Evolutionary conservation across 805 yeast genomes (phyloP), one percentile per base, ranked within the genome.

Genomic region (Isabelozyma rhagii): DNA sequence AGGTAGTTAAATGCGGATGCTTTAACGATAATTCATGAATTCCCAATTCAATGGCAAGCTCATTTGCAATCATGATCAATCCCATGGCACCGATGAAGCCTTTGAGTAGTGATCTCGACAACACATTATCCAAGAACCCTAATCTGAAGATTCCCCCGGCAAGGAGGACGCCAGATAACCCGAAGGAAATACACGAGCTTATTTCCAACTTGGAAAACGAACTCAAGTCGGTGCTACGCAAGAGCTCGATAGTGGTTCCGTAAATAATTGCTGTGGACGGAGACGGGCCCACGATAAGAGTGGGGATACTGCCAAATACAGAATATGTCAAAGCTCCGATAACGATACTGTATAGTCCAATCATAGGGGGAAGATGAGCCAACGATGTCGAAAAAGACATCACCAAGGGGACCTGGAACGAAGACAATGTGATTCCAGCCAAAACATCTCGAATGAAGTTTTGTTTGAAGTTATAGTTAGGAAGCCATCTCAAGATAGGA

Each of bases 31-130:
- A 49, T 39, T 59, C 51, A 15, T 50, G 51, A 38, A 68, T 49
- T 3, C 73, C 72, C 61, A 66, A 68, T 62, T 61, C 88, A 81
- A 57, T 81, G 80, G 87, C 54, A 50, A 64, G 51, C 64, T 73
- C 47, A 68, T 44, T 74, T 58, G 86, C 72, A 29, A 91, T 78
- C 90, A 91, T 90, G 8, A 89, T 84, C 17, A 87, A 55, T 13
- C 97, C 97, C 51, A 91, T 89, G 4, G 94, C 94, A 10, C 90
- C 83, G 40, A 91, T 81, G 59, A 91, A 91, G 0, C 97, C 97
- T 53, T 90, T 77, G 10, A 91, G 67, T 31, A 91, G 69, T 0
- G 96, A 83, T 21, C 89, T 80, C 39, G 94, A 85, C 45, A 91
- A 71, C 2, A 91, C 87, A 51, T 84, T 86, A 58, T 89, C 96